A percentile compares a stretch with the other conserved stretches of the same genome.
These are phyloP conservation scores for Neonectria hederae DNA, from an alignment of 2,329 filamentous ascomycete genomes.

Conservation along the genomic window DNA sequence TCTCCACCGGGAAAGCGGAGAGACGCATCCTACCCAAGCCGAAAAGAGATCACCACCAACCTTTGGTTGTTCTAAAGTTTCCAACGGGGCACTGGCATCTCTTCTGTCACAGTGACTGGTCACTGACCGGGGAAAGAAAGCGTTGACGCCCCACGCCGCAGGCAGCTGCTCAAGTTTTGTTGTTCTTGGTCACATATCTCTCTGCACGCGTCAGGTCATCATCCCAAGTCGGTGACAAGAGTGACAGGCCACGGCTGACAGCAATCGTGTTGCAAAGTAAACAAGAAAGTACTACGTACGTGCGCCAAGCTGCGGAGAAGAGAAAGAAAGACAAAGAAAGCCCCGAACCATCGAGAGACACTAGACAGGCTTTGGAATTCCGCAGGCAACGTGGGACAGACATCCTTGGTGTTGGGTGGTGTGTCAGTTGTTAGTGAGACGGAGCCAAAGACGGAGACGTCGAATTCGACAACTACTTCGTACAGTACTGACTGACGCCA, in stretches of 20 bases:
- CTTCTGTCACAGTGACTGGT: background rate
- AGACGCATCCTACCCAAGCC: background rate
- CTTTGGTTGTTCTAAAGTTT: conserved; percentile 31
- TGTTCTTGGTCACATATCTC: conserved; percentile 6
- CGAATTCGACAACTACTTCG: conserved; percentile 5
- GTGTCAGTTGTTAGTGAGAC: conserved; percentile 15
- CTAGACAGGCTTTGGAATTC: background rate
- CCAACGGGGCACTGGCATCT: conserved; percentile 7
- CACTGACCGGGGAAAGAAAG: background rate
- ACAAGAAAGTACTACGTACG: background rate
- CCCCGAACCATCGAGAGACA: background rate
- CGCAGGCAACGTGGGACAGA: background rate
- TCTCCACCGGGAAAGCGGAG: conserved; percentile 10
- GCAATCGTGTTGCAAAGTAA: background rate
- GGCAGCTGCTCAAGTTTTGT: background rate
- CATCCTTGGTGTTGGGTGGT: conserved; percentile 16
- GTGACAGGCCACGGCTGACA: background rate
- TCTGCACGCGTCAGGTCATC: conserved; percentile 17
- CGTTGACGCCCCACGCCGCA: background rate
- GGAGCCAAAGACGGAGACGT: conserved; percentile 19
- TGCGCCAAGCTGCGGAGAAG: background rate
- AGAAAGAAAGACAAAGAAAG: background rate
- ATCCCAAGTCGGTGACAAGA: background rate
- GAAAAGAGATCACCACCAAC: conserved; percentile 13
- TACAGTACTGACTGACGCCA: conserved; percentile 16